Percentiles rank a stretch among this genome's conserved stretches.
Conservation (phyloP, 108 stramenopile genomes). For the Mayamaea pseudoterrestris region DNA sequence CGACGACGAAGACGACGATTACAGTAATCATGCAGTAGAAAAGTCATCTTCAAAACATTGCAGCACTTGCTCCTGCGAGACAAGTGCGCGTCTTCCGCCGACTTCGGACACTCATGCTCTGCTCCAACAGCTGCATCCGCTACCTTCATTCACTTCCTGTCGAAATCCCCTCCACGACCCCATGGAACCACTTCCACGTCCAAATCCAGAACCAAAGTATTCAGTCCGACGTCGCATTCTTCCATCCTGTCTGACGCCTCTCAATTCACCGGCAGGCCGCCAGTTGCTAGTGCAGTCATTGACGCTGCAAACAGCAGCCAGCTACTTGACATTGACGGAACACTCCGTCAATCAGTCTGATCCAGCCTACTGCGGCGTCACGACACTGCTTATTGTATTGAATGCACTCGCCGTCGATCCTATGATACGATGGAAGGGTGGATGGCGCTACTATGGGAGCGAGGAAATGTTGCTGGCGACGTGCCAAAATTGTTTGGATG, state of each 20-base stretch:
- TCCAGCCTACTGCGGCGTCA: conserved; percentile 88
- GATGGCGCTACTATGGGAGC: conserved; percentile 87
- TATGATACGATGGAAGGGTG: conserved; percentile 84
- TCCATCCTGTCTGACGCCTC: conserved; percentile 36
- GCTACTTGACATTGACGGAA: conserved; percentile 64
- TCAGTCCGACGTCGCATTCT: conserved; percentile 58
- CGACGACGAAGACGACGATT: neutral
- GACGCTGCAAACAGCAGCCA: conserved; percentile 33
- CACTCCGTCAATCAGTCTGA: conserved; percentile 92
- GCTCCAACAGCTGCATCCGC: too few species aligned
- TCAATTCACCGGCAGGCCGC: conserved; percentile 37
- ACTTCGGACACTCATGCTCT: too few species aligned
- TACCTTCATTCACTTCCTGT: too few species aligned
- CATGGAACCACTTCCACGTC: conserved; percentile 35
- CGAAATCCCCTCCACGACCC: neutral
- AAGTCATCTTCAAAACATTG: neutral
- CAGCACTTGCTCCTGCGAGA: neutral
- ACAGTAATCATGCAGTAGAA: neutral
- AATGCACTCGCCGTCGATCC: conserved; percentile 91
- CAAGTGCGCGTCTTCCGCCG: too few species aligned
- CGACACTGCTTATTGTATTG: conserved; percentile 80
- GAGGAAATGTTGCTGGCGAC: conserved; percentile 75
- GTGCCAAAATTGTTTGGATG: conserved; percentile 63
- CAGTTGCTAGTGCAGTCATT: conserved; percentile 31
- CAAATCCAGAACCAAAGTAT: conserved; percentile 52